Percentiles rank a stretch among this genome's conserved stretches.
Conservation (phyloP, 345 rosid genomes). For the Hibiscus trionum region DNA sequence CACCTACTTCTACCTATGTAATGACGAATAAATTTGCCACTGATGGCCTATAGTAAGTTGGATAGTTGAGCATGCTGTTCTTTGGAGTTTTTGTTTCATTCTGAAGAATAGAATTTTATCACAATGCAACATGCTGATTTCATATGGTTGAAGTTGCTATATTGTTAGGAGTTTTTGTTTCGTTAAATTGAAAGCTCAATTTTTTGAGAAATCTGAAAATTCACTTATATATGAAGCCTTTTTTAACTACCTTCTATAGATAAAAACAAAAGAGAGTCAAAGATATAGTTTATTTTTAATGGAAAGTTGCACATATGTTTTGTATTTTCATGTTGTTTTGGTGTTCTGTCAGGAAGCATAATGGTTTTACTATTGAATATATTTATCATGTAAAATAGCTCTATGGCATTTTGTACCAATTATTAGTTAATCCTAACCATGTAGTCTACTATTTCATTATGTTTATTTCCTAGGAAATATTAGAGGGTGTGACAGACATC, state of each 20-base stretch:
- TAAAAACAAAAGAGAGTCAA: no score
- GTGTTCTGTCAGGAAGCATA: not conserved
- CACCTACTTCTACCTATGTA: not conserved
- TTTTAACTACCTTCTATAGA: no score
- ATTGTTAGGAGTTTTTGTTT: not conserved
- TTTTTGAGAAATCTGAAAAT: not conserved
- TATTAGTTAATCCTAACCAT: not conserved
- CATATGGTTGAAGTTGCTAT: not conserved
- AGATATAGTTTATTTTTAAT: no score
- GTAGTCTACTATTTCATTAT: not conserved
- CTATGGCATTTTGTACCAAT: not conserved
- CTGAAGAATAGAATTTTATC: not conserved
- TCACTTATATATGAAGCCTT: not conserved
- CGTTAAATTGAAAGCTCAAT: not conserved
- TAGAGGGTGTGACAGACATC: slow-evolving; percentile 76
- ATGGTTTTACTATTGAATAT: not conserved
- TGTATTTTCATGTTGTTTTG: not conserved
- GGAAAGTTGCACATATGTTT: not conserved
- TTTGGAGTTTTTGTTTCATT: not conserved
- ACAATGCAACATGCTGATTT: not conserved
- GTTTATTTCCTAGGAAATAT: slow-evolving; percentile 55
- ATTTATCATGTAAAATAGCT: not conserved
- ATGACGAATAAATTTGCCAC: not conserved
- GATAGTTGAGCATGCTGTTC: not conserved
- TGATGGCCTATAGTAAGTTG: not conserved